Evolutionary conservation across 1,139 yeast genomes (phyloP), one percentile per base, ranked within the genome.

Genomic region (Meyerozyma sp.): DNA sequence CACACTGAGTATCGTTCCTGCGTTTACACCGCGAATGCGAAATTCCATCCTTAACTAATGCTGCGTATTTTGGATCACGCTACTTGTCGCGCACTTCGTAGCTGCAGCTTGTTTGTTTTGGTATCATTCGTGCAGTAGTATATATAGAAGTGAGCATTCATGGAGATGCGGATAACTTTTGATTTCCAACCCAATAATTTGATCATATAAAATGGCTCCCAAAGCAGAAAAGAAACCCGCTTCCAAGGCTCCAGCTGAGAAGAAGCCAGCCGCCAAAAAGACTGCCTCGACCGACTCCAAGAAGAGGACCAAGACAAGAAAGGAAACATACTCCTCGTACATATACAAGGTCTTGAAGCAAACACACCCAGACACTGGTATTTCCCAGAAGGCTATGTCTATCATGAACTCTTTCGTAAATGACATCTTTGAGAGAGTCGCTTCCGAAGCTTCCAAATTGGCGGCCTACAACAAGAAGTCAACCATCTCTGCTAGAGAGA

Each of bases 381-480:
- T 93, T 68, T 93, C 98, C 57, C 96, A 91, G 76, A 89, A 90
- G 75, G 97, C 98, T 59, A 93, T 93, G 97, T 90, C 97, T 49
- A 93, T 93, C 72, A 86, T 93, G 94, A 93, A 93, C 87, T 93
- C 98, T 43, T 93, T 93, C 61, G 98, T 93, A 61, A 91, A 91
- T 75, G 98, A 91, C 74, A 87, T 87, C 66, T 87, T 87, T 61
- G 95, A 87, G 77, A 86, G 95, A 82, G 84, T 84, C 63, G 98
- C 98, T 61, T 76, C 94, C 61, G 98, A 93, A 77, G 97, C 98
- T 62, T 93, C 98, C 58, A 93, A 93, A 79, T 85, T 93, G 68
- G 98, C 98, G 75, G 96, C 97, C 66, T 93, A 93, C 87, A 93
- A 93, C 88, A 93, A 93, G 83, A 91, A 91, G 79, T 90, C 97